Evolutionary conservation across 805 yeast genomes (phyloP), one percentile per base, ranked within the genome.

Genomic region (Naumovozyma dairenensis): DNA sequence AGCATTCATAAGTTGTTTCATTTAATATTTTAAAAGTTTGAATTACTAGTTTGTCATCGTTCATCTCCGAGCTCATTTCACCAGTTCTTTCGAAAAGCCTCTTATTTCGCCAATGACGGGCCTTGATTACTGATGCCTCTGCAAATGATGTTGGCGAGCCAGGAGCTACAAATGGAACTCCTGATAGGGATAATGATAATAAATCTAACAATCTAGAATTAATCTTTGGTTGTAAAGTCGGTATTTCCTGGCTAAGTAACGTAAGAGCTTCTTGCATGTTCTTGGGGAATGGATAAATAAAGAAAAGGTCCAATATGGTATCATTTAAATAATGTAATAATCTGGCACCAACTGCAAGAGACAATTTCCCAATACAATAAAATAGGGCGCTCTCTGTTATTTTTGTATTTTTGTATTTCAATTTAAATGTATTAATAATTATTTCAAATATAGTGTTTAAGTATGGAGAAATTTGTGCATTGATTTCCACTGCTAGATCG

Each of bases 341-440:
- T 1, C 92, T 89, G 12, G 93, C 86, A 0, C 95, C 95, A 12
- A 85, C 83, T 0, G 96, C 85, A 16, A 69, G 67, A 0, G 95
- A 86, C 21, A 87, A 62, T 57, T 82, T 80, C 0, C 86, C 81
- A 26, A 87, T 67, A 53, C 96, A 86, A 45, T 81, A 82, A 48
- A 86, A 87, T 14, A 87, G 77, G 0, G 94, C 85, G 0, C 82
- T 79, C 43, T 83, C 93, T 24, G 80, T 74, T 31, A 80, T 89
- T 48, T 73, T 76, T 39, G 84, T 67, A 2, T 66, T 52, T 39
- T 74, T 70, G 9, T 59, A 53, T 27, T 55, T 60, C 3, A 58
- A 41, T 15, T 71, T 63, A 18, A 87, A 62, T 0, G 87, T 86
- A 35, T 85, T 94, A 44, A 83, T 66, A 18, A 86, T 74, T 40